Evolutionary conservation across 2,329 filamentous ascomycete genomes (phyloP).

Genomic region (Phyllosticta ampelicida): DNA sequence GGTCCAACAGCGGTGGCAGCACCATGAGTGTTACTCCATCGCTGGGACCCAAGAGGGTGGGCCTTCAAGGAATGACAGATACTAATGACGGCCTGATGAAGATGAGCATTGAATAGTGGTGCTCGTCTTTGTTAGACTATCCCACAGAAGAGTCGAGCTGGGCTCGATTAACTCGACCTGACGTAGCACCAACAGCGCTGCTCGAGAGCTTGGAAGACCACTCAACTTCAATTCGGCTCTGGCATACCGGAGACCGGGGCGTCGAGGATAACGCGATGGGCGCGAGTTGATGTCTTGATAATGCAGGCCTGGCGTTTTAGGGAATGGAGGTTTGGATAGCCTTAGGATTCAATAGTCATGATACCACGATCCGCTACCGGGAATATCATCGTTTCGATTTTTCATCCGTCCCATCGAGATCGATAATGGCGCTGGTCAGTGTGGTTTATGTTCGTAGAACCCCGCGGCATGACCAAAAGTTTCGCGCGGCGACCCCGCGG

Average conservation of each 20-base stretch:
- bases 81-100: conserved; percentile 94
- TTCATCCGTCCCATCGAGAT: background rate
- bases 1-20: conserved; percentile 38
- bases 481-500: conserved; percentile 16
- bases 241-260: background rate
- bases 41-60: conserved; percentile 37
- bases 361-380: background rate
- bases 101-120: conserved; percentile 88
- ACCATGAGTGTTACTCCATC: conserved; percentile 33
- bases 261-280: background rate
- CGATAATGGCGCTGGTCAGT: background rate
- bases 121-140: background rate
- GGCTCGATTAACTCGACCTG: too few relatives aligned
- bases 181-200: too few relatives aligned
- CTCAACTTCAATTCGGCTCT: background rate
- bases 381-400: background rate
- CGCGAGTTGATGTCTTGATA: background rate
- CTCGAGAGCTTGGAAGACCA: background rate
- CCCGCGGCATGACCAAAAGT: conserved; percentile 13
- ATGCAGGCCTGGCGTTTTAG: background rate
- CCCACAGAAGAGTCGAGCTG: background rate
- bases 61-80: conserved; percentile 82
- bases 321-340: background rate
- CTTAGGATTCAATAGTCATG: background rate
- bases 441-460: background rate